These are phyloP conservation scores for Colletotrichum shisoi DNA, from an alignment of 2,329 filamentous ascomycete genomes.

Conservation along the genomic window DNA sequence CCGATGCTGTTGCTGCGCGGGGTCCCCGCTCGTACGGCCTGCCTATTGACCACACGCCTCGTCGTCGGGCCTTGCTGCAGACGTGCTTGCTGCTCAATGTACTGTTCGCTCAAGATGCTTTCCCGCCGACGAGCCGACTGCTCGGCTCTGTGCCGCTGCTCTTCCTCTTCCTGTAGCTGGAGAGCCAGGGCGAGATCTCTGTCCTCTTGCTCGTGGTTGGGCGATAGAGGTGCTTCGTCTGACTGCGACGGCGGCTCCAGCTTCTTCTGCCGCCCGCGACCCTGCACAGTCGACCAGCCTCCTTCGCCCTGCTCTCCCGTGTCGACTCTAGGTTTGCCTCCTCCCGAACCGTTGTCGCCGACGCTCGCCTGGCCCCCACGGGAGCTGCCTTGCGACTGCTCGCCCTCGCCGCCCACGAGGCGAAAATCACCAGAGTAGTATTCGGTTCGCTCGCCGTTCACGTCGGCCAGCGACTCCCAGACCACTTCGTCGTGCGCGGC, in stretches of 20 bases:
- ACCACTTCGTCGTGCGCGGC: slow-evolving; percentile 87
- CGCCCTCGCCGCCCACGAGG: slow-evolving; percentile 73
- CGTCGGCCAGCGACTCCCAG: slow-evolving; percentile 92
- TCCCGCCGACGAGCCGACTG: slow-evolving; percentile 71
- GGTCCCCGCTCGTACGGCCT: slow-evolving; percentile 37
- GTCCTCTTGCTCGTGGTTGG: slow-evolving; percentile 74
- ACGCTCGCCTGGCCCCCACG: background rate
- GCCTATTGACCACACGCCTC: slow-evolving; percentile 41
- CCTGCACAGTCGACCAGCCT: slow-evolving; percentile 65
- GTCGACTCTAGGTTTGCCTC: slow-evolving; percentile 19
- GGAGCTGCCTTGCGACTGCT: slow-evolving; percentile 42
- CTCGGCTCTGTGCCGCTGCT: slow-evolving; percentile 73
- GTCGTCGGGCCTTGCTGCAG: slow-evolving; percentile 44
- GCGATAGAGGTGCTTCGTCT: slow-evolving; percentile 48
- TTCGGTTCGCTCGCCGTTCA: slow-evolving; percentile 81
- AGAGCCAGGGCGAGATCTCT: slow-evolving; percentile 86
- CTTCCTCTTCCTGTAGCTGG: slow-evolving; percentile 94
- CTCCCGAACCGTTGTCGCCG: slow-evolving; percentile 9
- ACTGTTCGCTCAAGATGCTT: slow-evolving; percentile 72
- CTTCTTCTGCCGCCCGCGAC: slow-evolving; percentile 25
- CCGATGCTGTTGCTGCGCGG: slow-evolving; percentile 34
- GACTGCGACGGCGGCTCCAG: slow-evolving; percentile 27
- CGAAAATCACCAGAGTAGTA: slow-evolving; percentile 92
- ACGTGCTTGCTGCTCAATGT: slow-evolving; percentile 70
- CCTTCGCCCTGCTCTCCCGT: slow-evolving; percentile 40